These are phyloP conservation scores for Paecilomyces formosus DNA, from an alignment of 2,329 filamentous ascomycete species.

Conservation along the genomic window DNA sequence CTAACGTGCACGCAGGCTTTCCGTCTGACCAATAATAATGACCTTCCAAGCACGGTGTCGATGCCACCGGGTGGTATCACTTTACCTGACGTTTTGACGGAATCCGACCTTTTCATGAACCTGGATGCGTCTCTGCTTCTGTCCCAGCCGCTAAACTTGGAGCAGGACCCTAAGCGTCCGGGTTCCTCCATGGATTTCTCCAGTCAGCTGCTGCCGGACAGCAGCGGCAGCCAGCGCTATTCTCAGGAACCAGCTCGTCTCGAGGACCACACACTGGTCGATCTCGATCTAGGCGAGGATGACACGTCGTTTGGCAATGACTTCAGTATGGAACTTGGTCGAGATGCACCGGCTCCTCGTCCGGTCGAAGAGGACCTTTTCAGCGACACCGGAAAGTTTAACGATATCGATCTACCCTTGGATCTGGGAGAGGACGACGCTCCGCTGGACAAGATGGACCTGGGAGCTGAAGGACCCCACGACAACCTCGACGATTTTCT, in stretches of 20 bases:
- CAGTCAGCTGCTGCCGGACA: constrained; percentile 74
- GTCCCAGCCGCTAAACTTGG: constrained; percentile 56
- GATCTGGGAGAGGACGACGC: constrained; percentile 42
- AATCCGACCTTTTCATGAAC: constrained; percentile 83
- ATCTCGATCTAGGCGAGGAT: constrained; percentile 61
- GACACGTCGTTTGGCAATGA: constrained; percentile 59
- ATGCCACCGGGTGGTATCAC: constrained; percentile 77
- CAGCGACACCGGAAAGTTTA: constrained; percentile 58
- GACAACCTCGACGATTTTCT: constrained; percentile 54
- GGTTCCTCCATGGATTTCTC: constrained; percentile 45
- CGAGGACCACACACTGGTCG: constrained; percentile 65
- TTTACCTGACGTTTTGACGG: constrained; percentile 85
- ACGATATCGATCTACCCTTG: constrained; percentile 44
- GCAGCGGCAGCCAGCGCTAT: constrained; percentile 37
- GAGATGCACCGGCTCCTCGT: constrained; percentile 67
- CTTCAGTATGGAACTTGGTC: constrained; percentile 76
- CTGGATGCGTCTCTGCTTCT: constrained; percentile 75
- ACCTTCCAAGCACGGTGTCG: constrained; percentile 76
- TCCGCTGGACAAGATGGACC: constrained; percentile 32
- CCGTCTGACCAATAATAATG: constrained; percentile 87
- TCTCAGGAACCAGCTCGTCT: constrained; percentile 45
- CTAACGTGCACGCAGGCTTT: constrained; percentile 63
- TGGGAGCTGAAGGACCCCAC: constrained; percentile 26
- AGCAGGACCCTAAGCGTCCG: constrained; percentile 27
- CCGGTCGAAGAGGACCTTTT: constrained; percentile 49